Percentiles rank a stretch among this genome's conserved stretches.
Evolutionary conservation across 106 monocot species (phyloP).

Genomic region (Xerophyta viscosa): DNA sequence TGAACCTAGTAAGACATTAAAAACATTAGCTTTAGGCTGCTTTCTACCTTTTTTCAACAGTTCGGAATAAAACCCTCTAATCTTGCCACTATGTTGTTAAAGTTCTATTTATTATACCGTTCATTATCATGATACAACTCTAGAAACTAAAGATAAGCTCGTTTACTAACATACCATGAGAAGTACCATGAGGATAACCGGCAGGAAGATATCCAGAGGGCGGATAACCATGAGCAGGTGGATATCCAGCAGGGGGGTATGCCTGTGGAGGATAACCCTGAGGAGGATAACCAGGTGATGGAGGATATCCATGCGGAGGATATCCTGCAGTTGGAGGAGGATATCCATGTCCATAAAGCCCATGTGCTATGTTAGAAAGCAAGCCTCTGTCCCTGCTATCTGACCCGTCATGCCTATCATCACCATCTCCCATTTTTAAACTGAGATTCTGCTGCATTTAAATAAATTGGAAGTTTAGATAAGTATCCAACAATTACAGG

Average conservation of each 20-base stretch:
- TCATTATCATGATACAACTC: no score
- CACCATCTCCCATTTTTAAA: conserved; percentile 32
- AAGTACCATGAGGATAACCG: conserved; percentile 24
- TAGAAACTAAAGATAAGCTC: no score
- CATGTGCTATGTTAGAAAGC: conserved; percentile 39
- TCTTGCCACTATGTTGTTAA: no score
- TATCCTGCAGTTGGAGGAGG: conserved; percentile 38
- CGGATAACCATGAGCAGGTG: conserved; percentile 14
- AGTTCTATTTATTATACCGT: no score
- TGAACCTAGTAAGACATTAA: no score
- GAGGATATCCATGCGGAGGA: conserved; percentile 39
- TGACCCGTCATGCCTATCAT: conserved; percentile 13
- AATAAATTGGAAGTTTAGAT: no score
- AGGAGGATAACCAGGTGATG: conserved; percentile 27
- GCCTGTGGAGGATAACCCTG: conserved; percentile 46
- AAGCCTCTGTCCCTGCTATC: conserved; percentile 42
- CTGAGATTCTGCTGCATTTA: background rate
- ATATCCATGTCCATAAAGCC: conserved; percentile 29
- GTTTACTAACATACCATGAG: conserved; percentile 43
- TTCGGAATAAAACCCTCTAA: no score
- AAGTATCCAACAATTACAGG: no score
- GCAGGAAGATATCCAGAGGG: conserved; percentile 28
- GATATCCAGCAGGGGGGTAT: conserved; percentile 22
- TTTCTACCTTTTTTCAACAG: no score
- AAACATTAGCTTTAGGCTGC: no score